A percentile compares a stretch with the other conserved stretches of the same genome.
Conservation (phyloP, 1,284 basidiomycete genomes). For the Ceraceosorus guamensis region DNA sequence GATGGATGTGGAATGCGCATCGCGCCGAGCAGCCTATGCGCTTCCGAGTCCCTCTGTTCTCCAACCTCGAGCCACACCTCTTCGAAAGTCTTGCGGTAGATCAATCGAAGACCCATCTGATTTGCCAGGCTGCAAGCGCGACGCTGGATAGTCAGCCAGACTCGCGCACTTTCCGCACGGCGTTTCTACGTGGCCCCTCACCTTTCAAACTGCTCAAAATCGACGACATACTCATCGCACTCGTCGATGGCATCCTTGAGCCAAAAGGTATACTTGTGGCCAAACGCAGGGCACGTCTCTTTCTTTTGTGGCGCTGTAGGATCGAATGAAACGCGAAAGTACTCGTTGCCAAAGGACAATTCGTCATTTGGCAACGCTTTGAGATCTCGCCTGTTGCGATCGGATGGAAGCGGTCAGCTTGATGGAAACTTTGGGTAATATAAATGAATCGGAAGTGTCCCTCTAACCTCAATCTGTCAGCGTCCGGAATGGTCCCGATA, state of each 20-base stretch:
- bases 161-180: background rate
- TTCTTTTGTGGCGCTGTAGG: conserved; percentile 46
- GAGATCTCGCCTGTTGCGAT: background rate
- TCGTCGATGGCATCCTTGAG: conserved; percentile 82
- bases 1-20: conserved; percentile 17
- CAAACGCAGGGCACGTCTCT: conserved; percentile 57
- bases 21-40: conserved; percentile 29
- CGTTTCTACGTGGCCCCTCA: conserved; percentile 53
- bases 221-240: conserved; percentile 91
- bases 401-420: background rate
- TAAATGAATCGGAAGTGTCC: no score
- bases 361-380: background rate
- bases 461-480: conserved; percentile 56
- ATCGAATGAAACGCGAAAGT: conserved; percentile 82
- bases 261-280: conserved; percentile 89
- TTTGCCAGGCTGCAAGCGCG: conserved; percentile 72
- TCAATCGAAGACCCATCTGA: conserved; percentile 67
- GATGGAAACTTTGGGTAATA: no score
- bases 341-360: conserved; percentile 73
- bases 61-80: conserved; percentile 33
- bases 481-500: conserved; percentile 80
- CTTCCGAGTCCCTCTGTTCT: conserved; percentile 13
- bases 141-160: background rate
- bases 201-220: conserved; percentile 86
- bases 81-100: conserved; percentile 75